Percentiles rank a stretch among this genome's conserved stretches.
Evolutionary conservation across 176 grass and related monocot genomes (phyloP).

Genomic region (Cenchrus fungigraminus): DNA sequence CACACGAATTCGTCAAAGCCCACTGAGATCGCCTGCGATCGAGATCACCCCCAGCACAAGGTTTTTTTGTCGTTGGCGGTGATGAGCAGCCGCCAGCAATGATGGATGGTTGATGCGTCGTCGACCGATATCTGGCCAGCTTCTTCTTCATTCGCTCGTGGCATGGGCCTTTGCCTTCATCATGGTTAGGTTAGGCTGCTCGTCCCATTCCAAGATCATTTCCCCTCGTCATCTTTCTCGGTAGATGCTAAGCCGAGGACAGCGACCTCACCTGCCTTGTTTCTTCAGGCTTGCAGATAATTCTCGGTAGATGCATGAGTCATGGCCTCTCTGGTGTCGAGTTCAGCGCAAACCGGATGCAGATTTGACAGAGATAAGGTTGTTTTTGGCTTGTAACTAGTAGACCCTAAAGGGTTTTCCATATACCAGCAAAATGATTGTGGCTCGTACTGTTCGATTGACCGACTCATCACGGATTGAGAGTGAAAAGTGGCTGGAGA

Average conservation of each 20-base stretch:
- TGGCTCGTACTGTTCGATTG: conserved; percentile 1
- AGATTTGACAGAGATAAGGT: conserved; percentile 12
- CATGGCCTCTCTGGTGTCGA: neutral
- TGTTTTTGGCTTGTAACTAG: conserved; percentile 14
- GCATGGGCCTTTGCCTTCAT: conserved; percentile 14
- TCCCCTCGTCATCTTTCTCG: neutral
- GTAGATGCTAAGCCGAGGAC: no score
- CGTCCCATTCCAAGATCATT: conserved; percentile 31
- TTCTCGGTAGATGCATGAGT: neutral
- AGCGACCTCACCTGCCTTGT: no score
- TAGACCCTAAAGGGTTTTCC: neutral
- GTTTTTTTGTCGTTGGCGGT: neutral
- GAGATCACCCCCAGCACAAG: neutral
- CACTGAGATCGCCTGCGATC: conserved; percentile 22
- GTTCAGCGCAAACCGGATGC: neutral
- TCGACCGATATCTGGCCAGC: neutral
- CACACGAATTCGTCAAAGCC: conserved; percentile 19
- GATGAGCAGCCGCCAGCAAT: neutral
- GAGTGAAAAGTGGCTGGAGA: neutral
- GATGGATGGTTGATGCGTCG: neutral
- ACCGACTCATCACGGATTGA: neutral
- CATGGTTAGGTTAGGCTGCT: conserved; percentile 30
- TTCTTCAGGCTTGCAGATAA: no score
- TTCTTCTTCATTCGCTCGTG: neutral
- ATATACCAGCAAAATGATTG: conserved; percentile 28